Evolutionary conservation across 2,329 filamentous ascomycete species (phyloP).

Genomic region (Colletotrichum sp.): DNA sequence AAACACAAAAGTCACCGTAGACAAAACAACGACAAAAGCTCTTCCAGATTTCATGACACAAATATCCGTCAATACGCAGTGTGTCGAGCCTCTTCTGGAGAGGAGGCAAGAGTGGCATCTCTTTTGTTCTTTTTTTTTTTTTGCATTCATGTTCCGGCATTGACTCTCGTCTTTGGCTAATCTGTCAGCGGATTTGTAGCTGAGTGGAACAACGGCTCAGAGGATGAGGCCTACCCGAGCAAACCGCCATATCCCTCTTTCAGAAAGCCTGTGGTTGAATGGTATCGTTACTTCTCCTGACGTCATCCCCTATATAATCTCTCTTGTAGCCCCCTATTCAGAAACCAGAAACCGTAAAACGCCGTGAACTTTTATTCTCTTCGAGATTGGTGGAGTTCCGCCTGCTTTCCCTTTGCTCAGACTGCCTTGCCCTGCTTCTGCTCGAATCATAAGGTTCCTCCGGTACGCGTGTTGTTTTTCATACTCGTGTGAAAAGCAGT

Average conservation of each 20-base stretch:
- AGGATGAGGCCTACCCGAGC: conserved; percentile 7
- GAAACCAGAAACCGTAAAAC: conserved; percentile 1
- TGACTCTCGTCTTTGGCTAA: neutral
- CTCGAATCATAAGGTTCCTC: neutral
- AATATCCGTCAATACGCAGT: rapidly evolving
- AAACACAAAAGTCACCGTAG: conserved; percentile 3
- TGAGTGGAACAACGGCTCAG: neutral
- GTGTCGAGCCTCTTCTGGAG: neutral
- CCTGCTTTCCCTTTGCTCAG: neutral
- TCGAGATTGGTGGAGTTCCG: neutral
- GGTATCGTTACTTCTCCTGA: neutral
- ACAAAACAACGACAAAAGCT: neutral
- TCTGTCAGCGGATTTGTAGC: neutral
- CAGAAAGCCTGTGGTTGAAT: neutral
- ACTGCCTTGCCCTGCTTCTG: neutral
- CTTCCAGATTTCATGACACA: neutral
- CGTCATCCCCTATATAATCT: neutral
- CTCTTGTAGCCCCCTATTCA: neutral
- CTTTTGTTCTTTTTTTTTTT: too few relatives aligned
- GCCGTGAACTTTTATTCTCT: neutral
- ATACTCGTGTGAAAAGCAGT: too few relatives aligned
- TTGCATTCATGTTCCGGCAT: neutral
- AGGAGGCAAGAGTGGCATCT: neutral
- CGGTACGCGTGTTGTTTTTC: neutral
- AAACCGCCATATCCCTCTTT: neutral